Percentiles rank a stretch among this genome's conserved stretches.
Evolutionary conservation across 306 rosid genomes (phyloP).

Genomic region (Cicer judaicum): DNA sequence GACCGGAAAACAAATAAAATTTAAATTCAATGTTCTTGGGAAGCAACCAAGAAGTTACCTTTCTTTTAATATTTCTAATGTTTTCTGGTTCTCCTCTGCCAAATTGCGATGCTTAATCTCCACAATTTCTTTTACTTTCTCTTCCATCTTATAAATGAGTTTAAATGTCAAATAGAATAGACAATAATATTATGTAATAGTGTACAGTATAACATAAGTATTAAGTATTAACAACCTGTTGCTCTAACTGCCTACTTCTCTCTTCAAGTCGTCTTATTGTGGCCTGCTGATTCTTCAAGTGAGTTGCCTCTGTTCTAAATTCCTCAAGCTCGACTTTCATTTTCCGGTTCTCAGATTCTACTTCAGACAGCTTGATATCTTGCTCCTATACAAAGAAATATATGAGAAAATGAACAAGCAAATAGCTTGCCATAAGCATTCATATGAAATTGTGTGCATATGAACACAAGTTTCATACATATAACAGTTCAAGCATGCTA

Average conservation of each 20-base stretch:
- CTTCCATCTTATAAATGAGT: conserved; percentile 80
- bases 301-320: conserved; percentile 95
- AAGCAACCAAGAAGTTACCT: conserved; percentile 54
- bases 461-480: conserved; percentile 34
- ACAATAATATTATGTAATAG: conserved; percentile 7
- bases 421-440: conserved; percentile 25
- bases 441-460: neutral
- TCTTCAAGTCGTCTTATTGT: conserved; percentile 98
- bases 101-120: conserved; percentile 96
- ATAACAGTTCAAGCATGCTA: conserved; percentile 17
- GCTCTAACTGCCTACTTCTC: conserved; percentile 93
- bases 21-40: neutral
- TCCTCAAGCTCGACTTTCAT: conserved; percentile 99
- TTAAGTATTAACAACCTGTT: conserved; percentile 66
- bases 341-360: conserved; percentile 93
- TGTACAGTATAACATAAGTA: conserved; percentile 43
- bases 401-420: conserved; percentile 34
- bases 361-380: conserved; percentile 82
- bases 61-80: conserved; percentile 85
- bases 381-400: conserved; percentile 70
- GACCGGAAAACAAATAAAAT: conserved; percentile 23
- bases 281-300: conserved; percentile 98
- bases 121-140: conserved; percentile 92
- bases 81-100: conserved; percentile 98
- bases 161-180: conserved; percentile 38